phyloP scores from a whole-genome alignment of 2,329 filamentous ascomycete genomes.

The Penicillium palitans region DNA sequence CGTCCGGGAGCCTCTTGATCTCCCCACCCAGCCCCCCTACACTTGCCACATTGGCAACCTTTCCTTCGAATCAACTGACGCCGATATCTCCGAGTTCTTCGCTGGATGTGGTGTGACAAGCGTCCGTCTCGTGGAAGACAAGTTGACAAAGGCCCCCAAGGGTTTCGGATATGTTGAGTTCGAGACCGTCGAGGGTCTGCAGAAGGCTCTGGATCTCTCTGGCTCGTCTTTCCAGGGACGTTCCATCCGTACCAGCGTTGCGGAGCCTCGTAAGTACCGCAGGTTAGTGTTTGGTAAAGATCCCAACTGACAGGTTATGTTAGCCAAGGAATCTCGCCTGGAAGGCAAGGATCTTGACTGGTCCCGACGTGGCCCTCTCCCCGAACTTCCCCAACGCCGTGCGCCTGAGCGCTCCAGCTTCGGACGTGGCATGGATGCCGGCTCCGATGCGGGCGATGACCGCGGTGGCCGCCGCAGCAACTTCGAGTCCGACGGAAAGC shows the following conservation, averaged over 20 bases:
- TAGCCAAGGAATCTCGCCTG: conserved; percentile 77
- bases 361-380: conserved; percentile 87
- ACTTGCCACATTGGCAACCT: conserved; percentile 96
- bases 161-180: conserved; percentile 99
- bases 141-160: conserved; percentile 89
- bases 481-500: conserved; percentile 69
- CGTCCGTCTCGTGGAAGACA: conserved; percentile 96
- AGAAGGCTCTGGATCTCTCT: conserved; percentile 82
- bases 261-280: conserved; percentile 79
- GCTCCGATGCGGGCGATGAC: conserved; percentile 60
- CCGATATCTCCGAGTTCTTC: conserved; percentile 84
- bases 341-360: conserved; percentile 87
- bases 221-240: conserved; percentile 82
- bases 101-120: conserved; percentile 79
- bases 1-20: conserved; percentile 68
- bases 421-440: conserved; percentile 55
- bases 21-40: conserved; percentile 89
- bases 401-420: conserved; percentile 57
- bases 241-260: conserved; percentile 89
- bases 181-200: conserved; percentile 78
- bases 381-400: conserved; percentile 65
- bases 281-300: not conserved
- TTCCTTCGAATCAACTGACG: conserved; percentile 86
- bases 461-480: conserved; percentile 68
- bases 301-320: conserved; percentile 37